phyloP scores from a whole-genome alignment of 2,329 filamentous ascomycete species.

The Botrytis fabae region DNA sequence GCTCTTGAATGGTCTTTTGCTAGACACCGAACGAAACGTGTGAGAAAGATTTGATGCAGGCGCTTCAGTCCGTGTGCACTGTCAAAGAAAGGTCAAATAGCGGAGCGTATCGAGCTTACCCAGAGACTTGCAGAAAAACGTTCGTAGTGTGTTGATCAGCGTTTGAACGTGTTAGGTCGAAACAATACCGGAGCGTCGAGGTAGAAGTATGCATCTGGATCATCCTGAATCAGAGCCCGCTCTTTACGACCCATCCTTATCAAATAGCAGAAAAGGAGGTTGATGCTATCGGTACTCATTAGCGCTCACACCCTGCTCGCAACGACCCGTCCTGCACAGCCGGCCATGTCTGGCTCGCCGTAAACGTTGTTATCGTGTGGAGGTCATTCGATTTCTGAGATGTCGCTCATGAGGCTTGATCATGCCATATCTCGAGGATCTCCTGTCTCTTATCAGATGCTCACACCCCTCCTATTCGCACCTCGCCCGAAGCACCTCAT shows the following conservation, averaged over 20 bases:
- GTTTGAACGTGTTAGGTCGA: neutral
- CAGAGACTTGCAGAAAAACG: neutral
- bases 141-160: neutral
- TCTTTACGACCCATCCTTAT: slow-evolving; percentile 1
- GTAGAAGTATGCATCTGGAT: neutral
- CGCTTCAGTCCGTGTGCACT: slow-evolving; percentile 6
- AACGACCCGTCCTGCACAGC: neutral
- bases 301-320: neutral
- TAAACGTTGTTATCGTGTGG: neutral
- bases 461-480: neutral
- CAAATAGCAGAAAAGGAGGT: neutral
- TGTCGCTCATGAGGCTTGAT: slow-evolving; percentile 2
- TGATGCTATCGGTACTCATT: neutral
- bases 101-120: neutral
- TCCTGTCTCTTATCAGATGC: slow-evolving; percentile 7
- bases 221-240: slow-evolving; percentile 1
- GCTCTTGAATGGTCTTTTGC: neutral
- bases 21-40: neutral
- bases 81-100: slow-evolving; percentile 1
- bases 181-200: neutral
- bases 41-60: slow-evolving; percentile 12
- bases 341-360: neutral
- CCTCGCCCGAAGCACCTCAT: neutral
- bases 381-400: slow-evolving; percentile 2
- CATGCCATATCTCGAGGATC: neutral